A percentile compares a stretch with the other conserved stretches of the same genome.
Evolutionary conservation across 441 rosid species (phyloP).

Genomic region (Monsonia emarginata): DNA sequence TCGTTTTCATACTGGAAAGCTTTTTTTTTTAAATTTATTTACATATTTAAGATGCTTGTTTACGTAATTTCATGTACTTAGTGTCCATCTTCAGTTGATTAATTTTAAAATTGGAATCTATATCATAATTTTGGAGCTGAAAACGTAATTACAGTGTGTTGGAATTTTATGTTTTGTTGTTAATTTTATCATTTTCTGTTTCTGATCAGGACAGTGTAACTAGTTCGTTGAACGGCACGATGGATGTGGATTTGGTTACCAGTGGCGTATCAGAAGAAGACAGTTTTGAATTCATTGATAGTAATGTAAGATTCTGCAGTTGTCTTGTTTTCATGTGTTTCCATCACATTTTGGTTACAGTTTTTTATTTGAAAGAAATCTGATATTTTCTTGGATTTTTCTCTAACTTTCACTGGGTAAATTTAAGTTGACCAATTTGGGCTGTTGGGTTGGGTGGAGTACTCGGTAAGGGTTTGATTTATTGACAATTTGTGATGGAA

Average conservation of each 20-base stretch:
- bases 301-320: conserved; percentile 33
- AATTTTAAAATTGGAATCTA: conserved; percentile 1
- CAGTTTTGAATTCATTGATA: conserved; percentile 35
- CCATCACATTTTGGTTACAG: neutral
- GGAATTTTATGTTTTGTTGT: neutral
- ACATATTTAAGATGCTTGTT: neutral
- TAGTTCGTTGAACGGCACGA: conserved; percentile 14
- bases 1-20: neutral
- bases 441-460: neutral
- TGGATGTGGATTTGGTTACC: conserved; percentile 60
- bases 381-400: neutral
- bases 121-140: neutral
- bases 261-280: conserved; percentile 49
- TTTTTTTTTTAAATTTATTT: neutral
- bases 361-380: neutral
- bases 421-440: neutral
- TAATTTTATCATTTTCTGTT: neutral
- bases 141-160: neutral
- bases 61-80: neutral
- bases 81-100: neutral
- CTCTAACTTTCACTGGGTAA: neutral
- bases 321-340: conserved; percentile 4
- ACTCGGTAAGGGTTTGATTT: neutral
- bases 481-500: neutral
- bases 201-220: neutral